A percentile compares a stretch with the other conserved stretches of the same genome.
Evolutionary conservation across 176 grass and related monocot species (phyloP).

Genomic region (Oryza australiensis): DNA sequence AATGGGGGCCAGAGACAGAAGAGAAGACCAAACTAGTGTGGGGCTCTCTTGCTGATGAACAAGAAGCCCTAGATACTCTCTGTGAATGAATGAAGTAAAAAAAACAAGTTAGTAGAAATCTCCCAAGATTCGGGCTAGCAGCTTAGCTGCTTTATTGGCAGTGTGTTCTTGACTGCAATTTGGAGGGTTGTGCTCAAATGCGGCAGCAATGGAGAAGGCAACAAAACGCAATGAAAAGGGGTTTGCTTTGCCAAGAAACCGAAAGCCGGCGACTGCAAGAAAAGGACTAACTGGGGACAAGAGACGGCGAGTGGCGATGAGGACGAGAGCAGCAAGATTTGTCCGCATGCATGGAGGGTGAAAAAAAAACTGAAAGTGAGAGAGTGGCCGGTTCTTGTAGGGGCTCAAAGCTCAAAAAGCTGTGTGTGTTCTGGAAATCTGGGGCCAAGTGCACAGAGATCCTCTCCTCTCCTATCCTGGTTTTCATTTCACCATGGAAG

Average conservation of each 20-base stretch:
- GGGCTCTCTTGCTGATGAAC: constrained; percentile 6
- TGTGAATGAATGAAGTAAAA: background rate
- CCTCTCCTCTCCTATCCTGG: background rate
- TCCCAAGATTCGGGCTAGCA: background rate
- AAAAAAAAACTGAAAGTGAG: background rate
- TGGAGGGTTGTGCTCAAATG: background rate
- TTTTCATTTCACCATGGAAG: background rate
- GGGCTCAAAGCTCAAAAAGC: background rate
- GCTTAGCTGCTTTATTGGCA: background rate
- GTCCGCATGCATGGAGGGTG: background rate
- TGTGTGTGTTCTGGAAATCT: constrained; percentile 39
- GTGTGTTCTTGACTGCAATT: constrained; percentile 4
- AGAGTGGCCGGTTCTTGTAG: background rate
- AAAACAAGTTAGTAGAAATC: background rate
- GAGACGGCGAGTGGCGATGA: background rate
- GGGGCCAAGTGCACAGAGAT: constrained; percentile 40
- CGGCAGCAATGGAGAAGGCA: background rate
- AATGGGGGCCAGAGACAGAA: background rate
- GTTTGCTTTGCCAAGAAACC: constrained; percentile 13
- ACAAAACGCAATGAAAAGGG: background rate
- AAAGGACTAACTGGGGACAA: constrained; percentile 9
- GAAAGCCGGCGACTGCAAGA: background rate
- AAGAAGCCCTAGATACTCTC: constrained; percentile 13
- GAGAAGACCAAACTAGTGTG: background rate
- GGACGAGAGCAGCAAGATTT: background rate